Evolutionary conservation across 148 eudicot genomes (phyloP).

Genomic region (Salicornia ramosissima): DNA sequence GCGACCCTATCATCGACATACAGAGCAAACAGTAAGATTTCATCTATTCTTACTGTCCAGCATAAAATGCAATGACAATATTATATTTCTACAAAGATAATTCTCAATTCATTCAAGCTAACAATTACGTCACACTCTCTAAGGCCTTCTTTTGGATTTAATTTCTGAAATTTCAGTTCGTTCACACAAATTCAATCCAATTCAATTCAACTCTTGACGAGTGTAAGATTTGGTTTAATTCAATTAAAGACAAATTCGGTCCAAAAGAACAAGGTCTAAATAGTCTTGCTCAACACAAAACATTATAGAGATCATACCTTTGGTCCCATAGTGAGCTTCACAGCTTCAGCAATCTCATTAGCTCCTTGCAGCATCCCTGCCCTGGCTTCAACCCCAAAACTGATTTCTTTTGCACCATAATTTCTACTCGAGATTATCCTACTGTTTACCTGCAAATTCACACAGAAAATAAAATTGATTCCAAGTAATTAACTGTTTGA

Average conservation of each 20-base stretch:
- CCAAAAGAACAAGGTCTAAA: too few species aligned
- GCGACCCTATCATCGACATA: slow-evolving; percentile 54
- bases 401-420: slow-evolving; percentile 88
- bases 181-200: background rate
- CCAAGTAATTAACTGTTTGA: background rate
- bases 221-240: too few species aligned
- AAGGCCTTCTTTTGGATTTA: too few species aligned
- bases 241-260: too few species aligned
- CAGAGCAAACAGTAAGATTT: slow-evolving; percentile 8
- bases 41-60: background rate
- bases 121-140: background rate
- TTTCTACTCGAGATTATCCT: slow-evolving; percentile 47
- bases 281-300: too few species aligned
- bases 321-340: slow-evolving; percentile 98
- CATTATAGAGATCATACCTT: slow-evolving; percentile 68
- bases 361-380: slow-evolving; percentile 86
- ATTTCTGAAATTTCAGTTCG: too few species aligned
- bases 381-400: slow-evolving; percentile 67
- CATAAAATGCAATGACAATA: background rate
- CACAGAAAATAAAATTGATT: background rate
- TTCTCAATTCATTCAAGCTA: background rate
- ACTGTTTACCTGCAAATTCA: slow-evolving; percentile 43
- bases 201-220: too few species aligned
- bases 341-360: slow-evolving; percentile 95
- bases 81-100: background rate